These are phyloP conservation scores for Neurospora sp. DNA, from an alignment of 2,329 filamentous ascomycete species.

Conservation along the genomic window DNA sequence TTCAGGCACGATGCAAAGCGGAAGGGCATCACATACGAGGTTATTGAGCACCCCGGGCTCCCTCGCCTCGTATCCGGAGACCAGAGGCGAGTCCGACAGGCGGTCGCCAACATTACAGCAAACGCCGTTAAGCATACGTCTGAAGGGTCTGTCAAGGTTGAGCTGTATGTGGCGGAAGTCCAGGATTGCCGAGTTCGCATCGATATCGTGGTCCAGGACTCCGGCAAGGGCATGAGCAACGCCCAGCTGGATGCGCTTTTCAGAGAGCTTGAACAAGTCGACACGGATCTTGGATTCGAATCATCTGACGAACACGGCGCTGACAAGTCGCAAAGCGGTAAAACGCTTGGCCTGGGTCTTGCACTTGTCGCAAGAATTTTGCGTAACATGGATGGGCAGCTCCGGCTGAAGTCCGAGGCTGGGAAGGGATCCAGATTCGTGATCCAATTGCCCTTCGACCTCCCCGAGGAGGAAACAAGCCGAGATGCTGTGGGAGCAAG, in stretches of 20 bases:
- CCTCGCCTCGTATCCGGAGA: constrained; percentile 69
- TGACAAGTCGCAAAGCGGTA: constrained; percentile 21
- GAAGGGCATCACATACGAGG: constrained; percentile 63
- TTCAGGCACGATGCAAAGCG: constrained; percentile 66
- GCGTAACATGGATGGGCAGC: constrained; percentile 82
- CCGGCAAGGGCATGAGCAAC: constrained; percentile 40
- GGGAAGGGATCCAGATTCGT: constrained; percentile 77
- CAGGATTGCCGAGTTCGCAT: constrained; percentile 49
- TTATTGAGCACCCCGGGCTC: constrained; percentile 57
- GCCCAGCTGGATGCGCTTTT: constrained; percentile 43
- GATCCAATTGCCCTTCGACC: constrained; percentile 65
- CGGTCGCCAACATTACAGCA: constrained; percentile 70
- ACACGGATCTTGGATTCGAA: constrained; percentile 25
- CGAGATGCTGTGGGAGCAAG: constrained; percentile 12
- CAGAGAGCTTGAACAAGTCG: constrained; percentile 50
- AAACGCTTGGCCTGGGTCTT: constrained; percentile 68
- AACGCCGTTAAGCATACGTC: constrained; percentile 77
- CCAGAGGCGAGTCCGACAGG: constrained; percentile 69
- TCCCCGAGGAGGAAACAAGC: constrained; percentile 38
- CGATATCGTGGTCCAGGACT: constrained; percentile 68
- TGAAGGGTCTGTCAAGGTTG: constrained; percentile 57
- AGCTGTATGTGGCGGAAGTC: constrained; percentile 53
- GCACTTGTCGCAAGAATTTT: constrained; percentile 80
- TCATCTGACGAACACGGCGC: constrained; percentile 17
- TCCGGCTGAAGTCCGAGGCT: constrained; percentile 74